Conservation (phyloP, 2,329 filamentous ascomycete species). For the Trematosphaeria pertusa region DNA sequence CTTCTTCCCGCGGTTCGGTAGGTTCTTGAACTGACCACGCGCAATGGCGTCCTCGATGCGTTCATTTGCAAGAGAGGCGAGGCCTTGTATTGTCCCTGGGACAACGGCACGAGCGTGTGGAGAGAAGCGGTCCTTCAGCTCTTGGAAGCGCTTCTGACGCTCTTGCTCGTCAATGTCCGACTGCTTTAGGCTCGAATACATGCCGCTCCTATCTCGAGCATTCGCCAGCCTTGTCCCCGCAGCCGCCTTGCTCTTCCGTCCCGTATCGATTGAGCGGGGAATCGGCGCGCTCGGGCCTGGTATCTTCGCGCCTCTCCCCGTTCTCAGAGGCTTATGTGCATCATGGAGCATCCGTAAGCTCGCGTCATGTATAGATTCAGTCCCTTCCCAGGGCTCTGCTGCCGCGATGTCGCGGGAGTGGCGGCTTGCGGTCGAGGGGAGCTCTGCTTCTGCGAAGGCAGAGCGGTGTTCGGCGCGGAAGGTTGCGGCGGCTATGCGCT, state of each 20-base stretch:
- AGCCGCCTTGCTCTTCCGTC: conserved; percentile 48
- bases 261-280: conserved; percentile 42
- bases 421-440: conserved; percentile 68
- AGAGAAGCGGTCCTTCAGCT: conserved; percentile 82
- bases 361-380: conserved; percentile 75
- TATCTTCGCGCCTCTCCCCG: conserved; percentile 23
- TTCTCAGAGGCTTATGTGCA: conserved; percentile 61
- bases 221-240: conserved; percentile 57
- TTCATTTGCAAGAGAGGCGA: conserved; percentile 86
- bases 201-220: conserved; percentile 64
- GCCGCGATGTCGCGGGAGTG: conserved; percentile 73
- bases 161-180: conserved; percentile 72
- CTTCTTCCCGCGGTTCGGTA: conserved; percentile 71
- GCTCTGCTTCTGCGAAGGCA: conserved; percentile 60
- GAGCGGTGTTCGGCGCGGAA: conserved; percentile 61
- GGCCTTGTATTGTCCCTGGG: conserved; percentile 77
- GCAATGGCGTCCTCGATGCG: conserved; percentile 93
- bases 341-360: conserved; percentile 79
- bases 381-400: conserved; percentile 77
- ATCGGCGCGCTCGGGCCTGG: conserved; percentile 28
- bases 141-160: conserved; percentile 71
- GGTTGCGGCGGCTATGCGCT: conserved; percentile 63
- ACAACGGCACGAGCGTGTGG: conserved; percentile 76
- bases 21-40: conserved; percentile 85
- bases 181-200: conserved; percentile 62